These are phyloP conservation scores for Globisporangium lucens DNA, from an alignment of 352 stramenopile species.

Conservation along the genomic window DNA sequence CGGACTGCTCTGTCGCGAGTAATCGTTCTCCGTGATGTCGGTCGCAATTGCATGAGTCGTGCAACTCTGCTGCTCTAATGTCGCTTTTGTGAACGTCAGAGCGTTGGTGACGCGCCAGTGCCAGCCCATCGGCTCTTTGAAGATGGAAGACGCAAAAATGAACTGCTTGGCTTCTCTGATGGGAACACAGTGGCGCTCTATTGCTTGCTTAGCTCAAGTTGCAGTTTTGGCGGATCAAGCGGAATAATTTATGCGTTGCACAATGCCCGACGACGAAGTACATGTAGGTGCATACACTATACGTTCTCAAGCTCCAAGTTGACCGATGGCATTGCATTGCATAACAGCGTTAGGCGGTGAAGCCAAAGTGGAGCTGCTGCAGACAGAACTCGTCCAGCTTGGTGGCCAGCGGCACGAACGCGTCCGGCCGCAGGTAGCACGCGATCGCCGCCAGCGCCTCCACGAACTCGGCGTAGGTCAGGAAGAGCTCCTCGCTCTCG, in stretches of 20 bases:
- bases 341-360: slow-evolving; percentile 4
- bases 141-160: background rate
- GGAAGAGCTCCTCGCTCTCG: slow-evolving; percentile 29
- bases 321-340: background rate
- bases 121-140: background rate
- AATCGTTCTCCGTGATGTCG: too few relatives aligned
- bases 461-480: slow-evolving; percentile 62
- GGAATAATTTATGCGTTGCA: background rate
- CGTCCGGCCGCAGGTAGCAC: slow-evolving; percentile 57
- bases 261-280: background rate
- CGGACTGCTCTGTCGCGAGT: too few relatives aligned
- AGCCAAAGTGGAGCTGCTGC: slow-evolving; percentile 23
- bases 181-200: too few relatives aligned
- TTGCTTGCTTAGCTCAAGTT: background rate
- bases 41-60: too few relatives aligned
- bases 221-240: background rate
- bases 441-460: slow-evolving; percentile 53
- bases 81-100: background rate
- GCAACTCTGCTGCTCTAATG: background rate
- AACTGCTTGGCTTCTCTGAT: too few relatives aligned
- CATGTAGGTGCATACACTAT: too few relatives aligned
- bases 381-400: slow-evolving; percentile 65
- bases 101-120: background rate
- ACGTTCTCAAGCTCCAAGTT: background rate
- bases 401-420: slow-evolving; percentile 50